These are phyloP conservation scores for Xenoacremonium recifei DNA, from an alignment of 2,329 filamentous ascomycete species.

Conservation along the genomic window DNA sequence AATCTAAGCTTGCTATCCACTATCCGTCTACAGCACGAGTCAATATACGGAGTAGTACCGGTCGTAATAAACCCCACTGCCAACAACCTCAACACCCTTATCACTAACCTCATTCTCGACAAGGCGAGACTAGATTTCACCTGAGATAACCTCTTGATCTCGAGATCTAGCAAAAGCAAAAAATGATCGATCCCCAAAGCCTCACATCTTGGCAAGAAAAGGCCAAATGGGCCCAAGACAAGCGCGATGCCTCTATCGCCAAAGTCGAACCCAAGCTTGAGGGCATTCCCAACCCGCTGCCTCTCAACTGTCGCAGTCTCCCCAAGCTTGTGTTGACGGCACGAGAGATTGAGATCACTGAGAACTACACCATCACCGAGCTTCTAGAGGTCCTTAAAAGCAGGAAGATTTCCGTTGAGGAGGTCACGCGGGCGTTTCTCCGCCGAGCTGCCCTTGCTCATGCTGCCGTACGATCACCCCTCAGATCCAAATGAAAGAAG, in stretches of 20 bases:
- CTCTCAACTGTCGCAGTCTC: slow-evolving; percentile 21
- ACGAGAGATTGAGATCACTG: slow-evolving; percentile 28
- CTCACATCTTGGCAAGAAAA: slow-evolving; percentile 5
- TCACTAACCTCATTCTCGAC: too few relatives aligned
- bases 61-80: too few relatives aligned
- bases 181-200: slow-evolving; percentile 4
- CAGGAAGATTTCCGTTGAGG: slow-evolving; percentile 23
- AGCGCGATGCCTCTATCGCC: slow-evolving; percentile 10
- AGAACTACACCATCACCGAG: slow-evolving; percentile 22
- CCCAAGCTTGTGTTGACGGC: slow-evolving; percentile 19
- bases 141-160: too few relatives aligned
- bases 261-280: slow-evolving; percentile 14
- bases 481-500: too few relatives aligned
- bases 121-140: too few relatives aligned
- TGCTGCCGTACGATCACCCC: slow-evolving; percentile 17
- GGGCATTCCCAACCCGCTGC: slow-evolving; percentile 9
- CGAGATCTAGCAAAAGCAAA: too few relatives aligned
- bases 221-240: slow-evolving; percentile 6
- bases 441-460: slow-evolving; percentile 25
- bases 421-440: slow-evolving; percentile 25
- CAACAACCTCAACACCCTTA: too few relatives aligned
- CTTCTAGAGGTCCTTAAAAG: slow-evolving; percentile 17
- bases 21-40: too few relatives aligned
- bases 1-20: too few relatives aligned
- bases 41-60: too few relatives aligned